Conservation (phyloP, 2,329 filamentous ascomycete species). For the Alternaria incomplexa region DNA sequence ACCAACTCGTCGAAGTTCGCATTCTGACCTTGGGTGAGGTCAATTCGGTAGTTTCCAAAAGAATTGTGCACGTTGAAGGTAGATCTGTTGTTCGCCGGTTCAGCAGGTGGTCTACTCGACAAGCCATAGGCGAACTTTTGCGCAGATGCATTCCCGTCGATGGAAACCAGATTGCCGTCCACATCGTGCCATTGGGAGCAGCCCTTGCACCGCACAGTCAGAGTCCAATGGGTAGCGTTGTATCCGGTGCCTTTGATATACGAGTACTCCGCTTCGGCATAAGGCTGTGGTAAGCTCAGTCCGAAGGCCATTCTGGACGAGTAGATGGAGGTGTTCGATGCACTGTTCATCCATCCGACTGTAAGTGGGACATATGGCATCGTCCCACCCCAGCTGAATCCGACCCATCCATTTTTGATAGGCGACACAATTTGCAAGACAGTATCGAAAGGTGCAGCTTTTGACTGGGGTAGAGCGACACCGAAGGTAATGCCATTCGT, state of each 20-base stretch:
- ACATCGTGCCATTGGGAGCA: conserved; percentile 40
- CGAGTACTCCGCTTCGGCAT: conserved; percentile 32
- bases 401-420: conserved; percentile 55
- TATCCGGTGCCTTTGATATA: conserved; percentile 41
- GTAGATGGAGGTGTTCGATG: conserved; percentile 44
- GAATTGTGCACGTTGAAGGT: conserved; percentile 39
- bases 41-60: conserved; percentile 36
- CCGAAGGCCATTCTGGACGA: conserved; percentile 55
- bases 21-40: conserved; percentile 33
- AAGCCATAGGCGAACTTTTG: conserved; percentile 35
- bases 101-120: conserved; percentile 20
- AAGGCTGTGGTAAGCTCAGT: conserved; percentile 36
- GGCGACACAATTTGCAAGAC: conserved; percentile 55
- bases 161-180: conserved; percentile 26
- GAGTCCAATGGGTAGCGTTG: conserved; percentile 41
- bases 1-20: conserved; percentile 32
- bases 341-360: conserved; percentile 55
- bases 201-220: conserved; percentile 39
- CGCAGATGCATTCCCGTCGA: conserved; percentile 25
- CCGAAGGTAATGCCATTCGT: conserved; percentile 40
- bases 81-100: conserved; percentile 40
- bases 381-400: conserved; percentile 57
- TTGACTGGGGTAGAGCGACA: conserved; percentile 46
- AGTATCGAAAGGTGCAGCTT: conserved; percentile 47
- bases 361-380: conserved; percentile 58